Base-by-base conservation (phyloP, 2,329 filamentous ascomycete genomes). In the Massarina eburnea region DNA sequence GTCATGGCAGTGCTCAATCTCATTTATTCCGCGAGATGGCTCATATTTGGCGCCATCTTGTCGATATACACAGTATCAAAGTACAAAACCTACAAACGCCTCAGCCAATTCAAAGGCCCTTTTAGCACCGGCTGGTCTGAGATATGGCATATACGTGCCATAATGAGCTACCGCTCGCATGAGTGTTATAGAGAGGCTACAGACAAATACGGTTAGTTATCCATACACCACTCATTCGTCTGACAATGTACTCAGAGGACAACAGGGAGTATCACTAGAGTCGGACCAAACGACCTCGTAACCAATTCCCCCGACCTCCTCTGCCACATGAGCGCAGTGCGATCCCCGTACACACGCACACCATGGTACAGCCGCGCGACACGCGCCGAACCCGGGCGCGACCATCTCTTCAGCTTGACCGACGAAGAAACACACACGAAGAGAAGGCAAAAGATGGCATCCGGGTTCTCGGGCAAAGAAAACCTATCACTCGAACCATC, bases 391-490 rank as follows among this genome's bases (percentile, higher is more conserved):
- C 75, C 77, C 0, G 69, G 75, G 14, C 61, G 64, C 1, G 74
- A 81, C 52, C 79, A 77, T 46, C 62, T 81, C 20, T 80, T 82
- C 44, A 75, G 70, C 7, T 66, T 76, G 49, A 65, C 72, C 0
- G 67, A 81, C 41, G 74, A 75, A 33, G 66, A 66, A 1, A 70
- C 72, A 27, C 80, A 83, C 48, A 57, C 53, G 4, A 55, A 55
- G 34, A 41, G 57, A 19, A 52, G 58, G 10, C 73, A 73, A 48
- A 74, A 79, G 45, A 75, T 82, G 67, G 71, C 75, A 1, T 67
- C 76, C 3, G 79, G 76, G 0, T 79, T 59, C 53, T 78, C 79
- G 1, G 79, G 79, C 3, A 73, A 77, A 43, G 79, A 81, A 41
- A 80, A 81, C 32, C 58, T 68, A 1, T 67, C 71, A 0, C 65